Evolutionary conservation across 2,329 filamentous ascomycete genomes (phyloP).

Genomic region (Leptosphaerulina australis): DNA sequence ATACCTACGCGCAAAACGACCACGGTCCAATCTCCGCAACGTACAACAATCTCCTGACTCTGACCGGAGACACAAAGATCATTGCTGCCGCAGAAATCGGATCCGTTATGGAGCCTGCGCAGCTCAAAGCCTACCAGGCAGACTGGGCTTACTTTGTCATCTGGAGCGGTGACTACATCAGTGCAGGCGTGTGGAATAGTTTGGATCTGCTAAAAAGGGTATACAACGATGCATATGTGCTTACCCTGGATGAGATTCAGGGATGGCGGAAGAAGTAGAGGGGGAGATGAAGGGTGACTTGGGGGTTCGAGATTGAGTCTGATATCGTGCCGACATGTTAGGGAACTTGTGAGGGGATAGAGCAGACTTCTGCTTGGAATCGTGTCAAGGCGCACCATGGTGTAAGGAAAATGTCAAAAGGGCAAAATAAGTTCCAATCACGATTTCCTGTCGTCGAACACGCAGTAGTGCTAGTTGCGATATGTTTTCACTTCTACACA

Average conservation of each 20-base stretch:
- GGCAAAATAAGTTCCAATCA: too few relatives aligned
- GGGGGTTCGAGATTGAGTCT: too few relatives aligned
- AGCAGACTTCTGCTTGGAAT: too few relatives aligned
- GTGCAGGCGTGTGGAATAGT: slow-evolving; percentile 51
- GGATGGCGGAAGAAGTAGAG: slow-evolving; percentile 26
- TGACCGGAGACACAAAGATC: slow-evolving; percentile 56
- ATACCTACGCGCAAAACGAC: slow-evolving; percentile 53
- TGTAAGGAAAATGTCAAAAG: too few relatives aligned
- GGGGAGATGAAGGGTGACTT: neutral
- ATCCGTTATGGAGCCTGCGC: slow-evolving; percentile 52
- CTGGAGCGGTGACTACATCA: slow-evolving; percentile 55
- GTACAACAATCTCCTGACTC: slow-evolving; percentile 53
- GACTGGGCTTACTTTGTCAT: slow-evolving; percentile 58
- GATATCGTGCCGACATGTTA: too few relatives aligned
- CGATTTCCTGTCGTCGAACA: too few relatives aligned
- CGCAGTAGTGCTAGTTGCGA: too few relatives aligned
- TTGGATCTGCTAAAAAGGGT: slow-evolving; percentile 50
- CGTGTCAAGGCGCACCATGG: too few relatives aligned
- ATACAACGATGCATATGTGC: slow-evolving; percentile 35
- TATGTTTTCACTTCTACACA: too few relatives aligned
- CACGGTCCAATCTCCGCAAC: slow-evolving; percentile 55
- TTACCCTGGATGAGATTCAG: slow-evolving; percentile 39
- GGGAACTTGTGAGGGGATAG: too few relatives aligned
- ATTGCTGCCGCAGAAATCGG: slow-evolving; percentile 58
- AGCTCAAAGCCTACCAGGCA: slow-evolving; percentile 53